phyloP scores from a whole-genome alignment of 768 basidiomycete genomes.

The Mycena kentingensis region DNA sequence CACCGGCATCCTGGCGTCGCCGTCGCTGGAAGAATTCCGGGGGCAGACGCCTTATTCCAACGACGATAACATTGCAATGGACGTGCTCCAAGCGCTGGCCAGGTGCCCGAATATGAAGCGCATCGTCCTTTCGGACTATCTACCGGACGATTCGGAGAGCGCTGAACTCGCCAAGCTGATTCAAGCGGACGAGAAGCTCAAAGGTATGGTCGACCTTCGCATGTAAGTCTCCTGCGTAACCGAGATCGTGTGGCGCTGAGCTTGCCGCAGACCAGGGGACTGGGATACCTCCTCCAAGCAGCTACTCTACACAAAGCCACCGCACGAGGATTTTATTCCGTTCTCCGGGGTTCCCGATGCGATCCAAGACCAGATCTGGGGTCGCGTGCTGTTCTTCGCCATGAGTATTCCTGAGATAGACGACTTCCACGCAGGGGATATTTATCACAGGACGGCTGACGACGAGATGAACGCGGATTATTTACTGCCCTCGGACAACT shows the following conservation, averaged over 20 bases:
- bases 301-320: neutral
- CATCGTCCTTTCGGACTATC: neutral
- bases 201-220: neutral
- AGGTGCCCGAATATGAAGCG: neutral
- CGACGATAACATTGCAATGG: neutral
- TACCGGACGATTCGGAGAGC: neutral
- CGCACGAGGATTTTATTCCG: conserved; percentile 7
- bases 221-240: neutral
- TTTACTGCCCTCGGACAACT: conserved; percentile 6
- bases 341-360: neutral
- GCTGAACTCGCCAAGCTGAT: neutral
- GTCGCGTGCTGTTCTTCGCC: conserved; percentile 10
- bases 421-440: neutral
- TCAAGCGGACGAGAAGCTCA: neutral
- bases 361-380: conserved; percentile 10
- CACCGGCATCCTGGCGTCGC: neutral
- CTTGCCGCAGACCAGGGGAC: too few relatives aligned
- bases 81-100: neutral
- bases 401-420: neutral
- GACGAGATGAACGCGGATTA: neutral
- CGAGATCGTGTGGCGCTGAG: too few relatives aligned
- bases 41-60: neutral
- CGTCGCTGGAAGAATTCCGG: neutral
- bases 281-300: neutral
- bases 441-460: neutral